Evolutionary conservation across 495 filamentous ascomycete genomes (phyloP), one percentile per base, ranked within the genome.

Genomic region (Sporormia fimetaria): DNA sequence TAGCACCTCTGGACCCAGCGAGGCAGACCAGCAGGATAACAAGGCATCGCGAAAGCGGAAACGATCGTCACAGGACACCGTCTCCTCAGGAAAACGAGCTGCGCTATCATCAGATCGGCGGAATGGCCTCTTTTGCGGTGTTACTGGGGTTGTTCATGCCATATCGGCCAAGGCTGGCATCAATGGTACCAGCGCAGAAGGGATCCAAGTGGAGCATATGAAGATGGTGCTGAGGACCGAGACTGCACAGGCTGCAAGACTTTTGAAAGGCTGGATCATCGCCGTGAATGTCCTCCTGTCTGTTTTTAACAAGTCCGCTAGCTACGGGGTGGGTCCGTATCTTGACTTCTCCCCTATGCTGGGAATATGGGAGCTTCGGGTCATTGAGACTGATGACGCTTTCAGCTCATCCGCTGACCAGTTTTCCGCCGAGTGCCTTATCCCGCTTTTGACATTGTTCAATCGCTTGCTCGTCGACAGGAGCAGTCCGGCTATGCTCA

Each of bases 171-270:
- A 22, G 62, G 61, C 16, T 63, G 47, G 12, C 36, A 51, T 40
- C 9, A 39, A 44, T 23, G 33, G 39, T 58, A 18, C 55, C 56
- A 21, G 41, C 33, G 37, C 57, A 61, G 40, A 54, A 40, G 21
- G 58, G 48, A 25, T 68, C 23, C 60, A 63, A 18, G 63, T 63
- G 23, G 71, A 74, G 24, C 69, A 73, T 47, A 64, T 76, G 40
- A 69, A 65, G 40, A 60, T 68, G 33, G 66, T 65, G 7, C 51
- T 78, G 17, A 62, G 61, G 49, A 67, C 63, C 2, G 60, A 67
- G 22, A 63, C 65, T 6, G 64, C 67, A 38, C 56, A 65, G 16
- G 60, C 68, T 27, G 70, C 72, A 11, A 47, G 53, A 7, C 58
- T 74, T 22, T 49, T 79, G 18, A 64, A 61, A 26, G 46, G 28